A percentile compares a stretch with the other conserved stretches of the same genome.
These are phyloP conservation scores for Epithele typhae DNA, from an alignment of 768 basidiomycete species.

Conservation along the genomic window DNA sequence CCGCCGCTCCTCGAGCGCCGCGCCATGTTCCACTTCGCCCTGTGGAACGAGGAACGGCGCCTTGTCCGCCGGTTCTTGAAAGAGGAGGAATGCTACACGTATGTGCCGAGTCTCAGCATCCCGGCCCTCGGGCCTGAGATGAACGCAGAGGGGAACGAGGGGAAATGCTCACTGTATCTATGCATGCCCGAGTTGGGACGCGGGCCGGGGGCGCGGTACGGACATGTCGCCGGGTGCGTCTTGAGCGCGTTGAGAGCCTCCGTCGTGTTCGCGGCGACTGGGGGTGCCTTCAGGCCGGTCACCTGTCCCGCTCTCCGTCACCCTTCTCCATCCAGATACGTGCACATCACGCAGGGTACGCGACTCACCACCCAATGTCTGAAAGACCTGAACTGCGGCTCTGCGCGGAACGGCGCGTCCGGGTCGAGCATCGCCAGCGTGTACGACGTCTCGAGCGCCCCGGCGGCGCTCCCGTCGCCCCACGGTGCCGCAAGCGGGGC, in stretches of 20 bases:
- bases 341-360: no score
- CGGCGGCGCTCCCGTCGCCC: conserved; percentile 11
- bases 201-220: conserved; percentile 55
- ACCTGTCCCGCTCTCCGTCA: conserved; percentile 19
- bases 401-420: conserved; percentile 26
- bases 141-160: no score
- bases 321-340: conserved; percentile 25
- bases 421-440: conserved; percentile 39
- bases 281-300: conserved; percentile 36
- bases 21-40: conserved; percentile 43
- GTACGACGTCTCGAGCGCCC: conserved; percentile 29
- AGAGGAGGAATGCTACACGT: conserved; percentile 49
- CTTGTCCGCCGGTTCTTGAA: conserved; percentile 45
- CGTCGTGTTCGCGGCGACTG: conserved; percentile 26
- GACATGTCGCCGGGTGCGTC: conserved; percentile 44
- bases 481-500: conserved; percentile 35
- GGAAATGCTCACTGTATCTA: conserved; percentile 44
- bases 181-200: conserved; percentile 50
- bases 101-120: neutral
- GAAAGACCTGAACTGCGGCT: conserved; percentile 23
- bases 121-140: no score
- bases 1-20: conserved; percentile 39
- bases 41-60: conserved; percentile 36
- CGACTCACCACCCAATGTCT: conserved; percentile 29
- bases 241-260: conserved; percentile 35